Percentiles rank a stretch among this genome's conserved stretches.
Conservation (phyloP, 148 eudicot genomes). For the Rhododendron ferrugineum region DNA sequence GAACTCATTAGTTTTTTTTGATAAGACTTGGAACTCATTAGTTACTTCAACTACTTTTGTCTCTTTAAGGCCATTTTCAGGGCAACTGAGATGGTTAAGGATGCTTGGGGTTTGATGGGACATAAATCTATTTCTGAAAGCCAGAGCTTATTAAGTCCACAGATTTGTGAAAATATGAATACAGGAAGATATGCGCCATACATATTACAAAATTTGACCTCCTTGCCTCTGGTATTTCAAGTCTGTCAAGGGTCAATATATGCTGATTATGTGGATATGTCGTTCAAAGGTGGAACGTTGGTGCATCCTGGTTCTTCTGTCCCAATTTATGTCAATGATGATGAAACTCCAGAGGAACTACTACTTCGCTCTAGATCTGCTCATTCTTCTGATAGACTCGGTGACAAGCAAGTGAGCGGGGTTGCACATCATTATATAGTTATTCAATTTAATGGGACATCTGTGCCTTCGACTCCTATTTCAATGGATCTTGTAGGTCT, state of each 20-base stretch:
- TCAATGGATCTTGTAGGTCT: constrained; percentile 97
- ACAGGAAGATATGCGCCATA: constrained; percentile 83
- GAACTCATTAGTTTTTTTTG: neutral
- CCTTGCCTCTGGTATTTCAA: constrained; percentile 63
- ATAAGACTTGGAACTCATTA: neutral
- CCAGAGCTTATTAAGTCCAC: constrained; percentile 39
- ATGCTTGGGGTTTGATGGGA: constrained; percentile 48
- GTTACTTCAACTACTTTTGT: neutral
- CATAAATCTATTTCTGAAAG: constrained; percentile 32
- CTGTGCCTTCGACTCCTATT: constrained; percentile 65
- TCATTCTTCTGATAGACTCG: constrained; percentile 64
- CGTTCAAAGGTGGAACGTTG: constrained; percentile 32
- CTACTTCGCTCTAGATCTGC: constrained; percentile 40
- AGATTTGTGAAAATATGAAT: constrained; percentile 33
- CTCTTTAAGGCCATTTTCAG: constrained; percentile 57
- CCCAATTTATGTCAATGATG: constrained; percentile 67
- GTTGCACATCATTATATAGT: constrained; percentile 66
- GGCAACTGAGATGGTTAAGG: constrained; percentile 64
- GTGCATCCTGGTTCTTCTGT: constrained; percentile 63
- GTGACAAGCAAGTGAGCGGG: constrained; percentile 48
- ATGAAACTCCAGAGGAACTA: constrained; percentile 65
- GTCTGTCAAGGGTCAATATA: constrained; percentile 47
- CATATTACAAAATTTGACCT: constrained; percentile 71
- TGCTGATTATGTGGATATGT: constrained; percentile 44
- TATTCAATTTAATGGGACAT: constrained; percentile 78